phyloP scores from a whole-genome alignment of 257 asterid genomes.

The Salvia miltiorrhiza region DNA sequence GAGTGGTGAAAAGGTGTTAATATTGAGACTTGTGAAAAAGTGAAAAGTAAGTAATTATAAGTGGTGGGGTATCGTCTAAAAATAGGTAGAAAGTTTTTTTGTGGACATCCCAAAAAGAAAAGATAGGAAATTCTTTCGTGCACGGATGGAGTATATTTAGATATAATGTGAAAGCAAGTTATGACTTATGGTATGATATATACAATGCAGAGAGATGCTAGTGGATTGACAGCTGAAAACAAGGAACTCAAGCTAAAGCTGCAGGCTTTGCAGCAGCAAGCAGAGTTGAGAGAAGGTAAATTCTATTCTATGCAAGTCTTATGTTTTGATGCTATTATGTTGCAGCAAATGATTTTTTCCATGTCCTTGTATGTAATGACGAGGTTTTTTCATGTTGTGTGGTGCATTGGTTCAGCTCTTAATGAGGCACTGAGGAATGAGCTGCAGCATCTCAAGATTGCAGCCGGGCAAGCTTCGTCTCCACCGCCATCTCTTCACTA shows the following conservation, averaged over 20 bases:
- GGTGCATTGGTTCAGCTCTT: conserved; percentile 39
- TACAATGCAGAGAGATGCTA: conserved; percentile 67
- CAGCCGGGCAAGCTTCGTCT: conserved; percentile 49
- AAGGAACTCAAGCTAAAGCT: conserved; percentile 79
- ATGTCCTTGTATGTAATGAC: background rate
- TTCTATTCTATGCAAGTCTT: conserved; percentile 23
- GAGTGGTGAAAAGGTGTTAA: too few relatives aligned
- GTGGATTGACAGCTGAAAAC: conserved; percentile 68
- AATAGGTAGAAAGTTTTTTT: too few relatives aligned
- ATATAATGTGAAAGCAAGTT: too few relatives aligned
- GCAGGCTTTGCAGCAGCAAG: conserved; percentile 79
- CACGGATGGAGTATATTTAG: too few relatives aligned
- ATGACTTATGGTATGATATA: background rate
- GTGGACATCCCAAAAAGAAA: too few relatives aligned
- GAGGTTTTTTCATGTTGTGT: background rate
- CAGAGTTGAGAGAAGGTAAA: conserved; percentile 73
- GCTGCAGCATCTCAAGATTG: conserved; percentile 66
- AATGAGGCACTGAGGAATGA: conserved; percentile 70
- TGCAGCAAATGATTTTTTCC: background rate
- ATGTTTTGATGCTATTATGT: background rate
- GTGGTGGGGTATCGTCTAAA: too few relatives aligned
- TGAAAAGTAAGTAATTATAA: too few relatives aligned
- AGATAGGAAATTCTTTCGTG: too few relatives aligned
- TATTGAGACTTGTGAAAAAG: too few relatives aligned
- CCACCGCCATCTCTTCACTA: conserved; percentile 40